Base-by-base conservation (phyloP, 495 filamentous ascomycete genomes). In the Talaromyces nanjingensis region DNA sequence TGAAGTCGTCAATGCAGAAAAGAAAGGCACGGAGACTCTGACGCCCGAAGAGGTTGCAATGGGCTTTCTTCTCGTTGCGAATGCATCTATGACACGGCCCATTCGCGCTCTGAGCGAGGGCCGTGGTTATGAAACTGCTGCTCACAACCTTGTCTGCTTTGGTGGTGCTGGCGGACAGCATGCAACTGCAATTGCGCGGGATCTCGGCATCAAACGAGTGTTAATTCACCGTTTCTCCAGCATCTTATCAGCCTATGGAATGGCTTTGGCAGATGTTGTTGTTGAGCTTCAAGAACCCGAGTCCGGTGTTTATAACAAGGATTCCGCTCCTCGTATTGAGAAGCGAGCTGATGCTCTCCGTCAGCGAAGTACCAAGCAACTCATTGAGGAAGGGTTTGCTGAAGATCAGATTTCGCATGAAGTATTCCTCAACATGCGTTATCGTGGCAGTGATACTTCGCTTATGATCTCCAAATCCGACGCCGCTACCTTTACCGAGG, bases 31-130 rank as follows among this genome's bases (percentile, higher is more conserved):
- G 20, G 86, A 89, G 65, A 81, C 85, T 59, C 93, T 96, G 84
- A 88, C 82, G 2, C 69, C 89, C 0, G 94, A 98, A 68, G 93
- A 98, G 69, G 89, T 97, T 12, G 96, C 94, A 0, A 71, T 82
- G n/a, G 82, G 82, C 2, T 84, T 83, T 65, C 67, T 84, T 16
- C 76, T 81, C 53, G 80, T 84, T 1, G 82, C 82, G 3, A 80
- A 84, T 64, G 82, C 83, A 65, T 76, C 80, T 7, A 84, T 83
- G 82, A 75, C 77, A 20, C 74, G 82, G 2, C 82, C 82, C 3
- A 83, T 84, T 57, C 77, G 82, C n/a, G 77, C 79, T 27, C 71
- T 83, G 12, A 84, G 80, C 3, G 79, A 84, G 62, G 79, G 78
- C 24, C 74, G 77, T 29, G 82, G 82, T 3, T 80, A 78, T 60